Base-by-base conservation (phyloP, 2,329 filamentous ascomycete species). In the Acarospora socialis region DNA sequence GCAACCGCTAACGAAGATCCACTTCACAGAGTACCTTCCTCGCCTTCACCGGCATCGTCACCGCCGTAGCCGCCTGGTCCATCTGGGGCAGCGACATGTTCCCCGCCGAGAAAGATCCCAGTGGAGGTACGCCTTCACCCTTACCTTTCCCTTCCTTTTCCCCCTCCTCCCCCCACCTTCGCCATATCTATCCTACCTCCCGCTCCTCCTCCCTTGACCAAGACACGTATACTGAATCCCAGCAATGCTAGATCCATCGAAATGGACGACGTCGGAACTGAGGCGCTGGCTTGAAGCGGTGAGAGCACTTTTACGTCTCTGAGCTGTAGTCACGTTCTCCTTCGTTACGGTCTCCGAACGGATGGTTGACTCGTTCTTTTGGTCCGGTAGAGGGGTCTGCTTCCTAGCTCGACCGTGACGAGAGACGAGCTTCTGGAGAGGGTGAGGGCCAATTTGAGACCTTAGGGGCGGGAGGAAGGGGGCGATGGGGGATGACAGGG, bases 71-170 rank as follows among this genome's bases (percentile, higher is more conserved):
- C 10, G 73, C 72, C 24, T 93, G 80, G 77, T 70, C 72, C 12
- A 87, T 94, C 46, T 92, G 80, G 76, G 83, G 83, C 35, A 68
- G 72, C 32, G 82, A 87, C 41, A 69, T 94, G 48, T 92, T 94
- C 47, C 86, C 86, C 1, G 55, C 69, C 3, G 63, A 74, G 42
- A 38, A 63, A 28, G 84, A 93, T 50, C 83, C 86, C n/a, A 81
- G 63, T 17, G 84, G 84, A 38, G 68, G 82, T 61, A 72, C 61
- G 23, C n/a, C n/a, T n/a, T n/a, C n/a, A n/a, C n/a, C n/a, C n/a
- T 59, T 64, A 23, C 52, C 10, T 8, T 28, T 23, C 26, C 27
- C 14, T 21, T 18, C 4, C 7, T 22, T n/a, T 23, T 22, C 17
- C 37, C 37, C 18, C 24, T 23, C 14, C 8, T 28, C 15, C 14